Evolutionary conservation across 73 alveolate genomes (phyloP), one percentile per base, ranked within the genome.

Genomic region (Stentor coeruleus): DNA sequence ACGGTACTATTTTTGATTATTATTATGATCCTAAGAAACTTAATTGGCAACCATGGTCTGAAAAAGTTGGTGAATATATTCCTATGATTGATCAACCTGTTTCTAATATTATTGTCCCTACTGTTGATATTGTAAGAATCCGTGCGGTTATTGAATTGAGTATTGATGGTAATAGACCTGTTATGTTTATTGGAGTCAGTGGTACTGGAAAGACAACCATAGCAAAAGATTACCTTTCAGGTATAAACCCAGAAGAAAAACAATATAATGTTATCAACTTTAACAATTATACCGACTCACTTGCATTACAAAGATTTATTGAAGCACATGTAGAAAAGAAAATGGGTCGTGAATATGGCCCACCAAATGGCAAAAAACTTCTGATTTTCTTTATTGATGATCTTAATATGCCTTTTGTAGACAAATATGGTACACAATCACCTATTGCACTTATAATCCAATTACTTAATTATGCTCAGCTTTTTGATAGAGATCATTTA

Each of bases 131-230:
- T 84, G 92, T 98, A 37, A 91, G 98, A 86, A 91, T 92, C 2
- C 94, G 97, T 83, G 87, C 87, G 82, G 84, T 97, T 6, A 86
- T 96, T n/a, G 97, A 96, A 75, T 85, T 92, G 38, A 95, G 94
- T 91, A 86, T 92, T 0, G 81, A 76, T 36, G 95, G 91, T 91
- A 95, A 89, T 92, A 96, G 93, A 90, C 98, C 96, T 41, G 99
- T 87, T 28, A 91, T 93, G 77, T 97, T 93, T 83, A 98, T 97
- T 20, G 99, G 99, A 74, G 94, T 97, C 26, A 98, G 99, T 72
- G 99, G 99, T 84, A 97, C 99, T 59, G 99, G 99, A 84, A 98
- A 98, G 94, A 96, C 99, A 3, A 98, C 99, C 38, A 95, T 98
- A 58, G 96, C 97, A 76, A 97, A 97, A 94, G 99, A 98, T 88